Base-by-base conservation (phyloP, 2,329 filamentous ascomycete genomes). In the Aspergillus sp. region DNA sequence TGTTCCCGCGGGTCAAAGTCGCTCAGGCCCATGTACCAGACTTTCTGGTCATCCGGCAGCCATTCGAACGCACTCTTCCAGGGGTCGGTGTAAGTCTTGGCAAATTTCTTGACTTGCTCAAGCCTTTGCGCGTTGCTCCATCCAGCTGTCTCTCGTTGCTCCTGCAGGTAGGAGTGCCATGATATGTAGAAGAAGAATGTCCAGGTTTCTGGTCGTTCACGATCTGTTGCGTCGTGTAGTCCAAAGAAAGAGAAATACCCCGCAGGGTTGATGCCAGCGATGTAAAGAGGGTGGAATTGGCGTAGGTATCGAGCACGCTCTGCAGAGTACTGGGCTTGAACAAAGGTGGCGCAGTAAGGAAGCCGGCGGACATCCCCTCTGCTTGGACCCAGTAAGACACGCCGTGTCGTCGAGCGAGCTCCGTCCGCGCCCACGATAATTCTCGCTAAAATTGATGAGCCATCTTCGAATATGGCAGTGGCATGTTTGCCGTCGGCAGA, bases 121-220 rank as follows among this genome's bases (percentile, higher is more conserved):
- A 65, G 50, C 8, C 65, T 49, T 50, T 65, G 58, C 1, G 51
- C 42, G 21, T 64, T 64, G n/a, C 30, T 59, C 63, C 65, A 67
- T 5, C 57, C n/a, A 3, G 62, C 59, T 23, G 62, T 66, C 7
- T 23, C 27, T 8, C 57, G 38, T 6, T 82, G 80, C 61, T 81
- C 75, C 54, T 80, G 74, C 1, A 77, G 27, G 36, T 66, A 71
- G 8, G 68, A 74, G n/a, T 57, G 50, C 64, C 79, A 82, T 10
- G 80, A 81, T 54, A 82, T 78, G 66, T 83, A 83, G 69, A 79
- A 81, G 68, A 79, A 78, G 51, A 74, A 74, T 5, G 66, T 67
- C 72, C 71, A 74, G 11, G 66, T 70, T 36, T 69, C 66, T 2
- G 70, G 71, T n/a, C 64, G 54, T 39, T 64, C 57, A 2, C 67